Evolutionary conservation across 305 asterid species (phyloP), one percentile per base, ranked within the genome.

Genomic region (Fraxinus velutina): DNA sequence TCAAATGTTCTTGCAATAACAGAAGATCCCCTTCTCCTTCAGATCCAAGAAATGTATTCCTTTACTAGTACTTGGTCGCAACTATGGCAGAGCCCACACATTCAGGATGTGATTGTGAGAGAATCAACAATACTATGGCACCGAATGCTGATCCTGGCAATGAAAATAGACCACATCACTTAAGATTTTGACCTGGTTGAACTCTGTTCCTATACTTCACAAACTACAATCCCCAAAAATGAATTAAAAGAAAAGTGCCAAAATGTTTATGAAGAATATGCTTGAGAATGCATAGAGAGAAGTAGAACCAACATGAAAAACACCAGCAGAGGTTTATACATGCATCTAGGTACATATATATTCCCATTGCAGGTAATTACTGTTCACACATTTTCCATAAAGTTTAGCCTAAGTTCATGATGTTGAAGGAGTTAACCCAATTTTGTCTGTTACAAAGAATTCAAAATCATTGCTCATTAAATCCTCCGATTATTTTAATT

Each of bases 1-100:
- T 21, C 42, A 73, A 79, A 34, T 60, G 72, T 66, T 66, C 64
- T 64, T 60, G 77, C 80, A 60, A 75, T 42, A 33, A 50, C 13
- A 37, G 81, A 2, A 27, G 55, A 79, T 77, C 70, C 79, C 55
- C 71, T 44, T 82, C 75, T 75, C 80, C 78, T 21, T 37, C 52
- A 15, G 52, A 75, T 57, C 78, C 75, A 79, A 57, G 42, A 79
- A 71, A 13, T 9, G 34, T 57, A 27, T 36, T 50, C 24, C 57
- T 64, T 64, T 37, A 64, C 78, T 47, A 47, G 78, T 81, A 66
- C 66, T 79, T 64, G 75, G 66, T 64, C 12, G 34, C 74, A 75
- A 36, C 81, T 42, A 80, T 12, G 10, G 37, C 50, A 5, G 68
- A 70, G 64, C 39, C 76, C 83, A 36, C 55, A 15, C 36, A 73